Base-by-base conservation (phyloP, 176 grass and related monocot species). In the Tillandsia leiboldiana region DNA sequence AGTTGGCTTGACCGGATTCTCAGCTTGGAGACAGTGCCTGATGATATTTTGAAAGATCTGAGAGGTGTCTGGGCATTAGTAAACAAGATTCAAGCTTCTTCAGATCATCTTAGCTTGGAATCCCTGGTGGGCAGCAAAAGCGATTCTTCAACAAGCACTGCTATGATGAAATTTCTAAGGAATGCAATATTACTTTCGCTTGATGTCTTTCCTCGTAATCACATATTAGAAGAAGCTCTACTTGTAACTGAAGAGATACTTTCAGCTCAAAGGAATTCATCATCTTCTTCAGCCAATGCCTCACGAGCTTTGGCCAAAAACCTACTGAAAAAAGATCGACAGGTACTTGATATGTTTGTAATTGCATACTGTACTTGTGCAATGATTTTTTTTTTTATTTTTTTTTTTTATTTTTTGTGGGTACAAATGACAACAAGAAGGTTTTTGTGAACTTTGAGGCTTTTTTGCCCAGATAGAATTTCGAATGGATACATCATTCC, bases 281-380 rank as follows among this genome's bases (percentile, higher is more conserved):
- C 75, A 47, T 59, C 82, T 67, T 53, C 59, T 56, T 72, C 81
- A 65, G 69, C 73, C 48, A 91, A 80, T 68, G 51, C 81, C 78
- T 91, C 88, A 11, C 86, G 83, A 65, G 53, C 81, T 77, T 85
- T 96, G 76, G 93, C 93, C 53, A 96, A 96, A 96, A 90, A 2
- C 73, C 65, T 97, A 42, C 68, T 97, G 72, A 97, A 87, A 80
- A 97, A 85, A 85, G 93, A 97, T 74, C 81, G 86, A 63, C 86
- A 92, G 73, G 93, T 92, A 58, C 33, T 69, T 13, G 5, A 42
- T 42, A 42, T 42, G 33, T 49, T 69, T 10, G 26, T 49, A 50
- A 50, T 70, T 10, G 9, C 17, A 20, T 61, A 15, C 2, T 61
- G 7, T 70, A 52, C 26, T 48, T 70, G 80, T 57, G 50, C 33